Percentiles rank a stretch among this genome's conserved stretches.
Evolutionary conservation across 75 land plant genomes (phyloP).

Genomic region (Pinus albicaulis): DNA sequence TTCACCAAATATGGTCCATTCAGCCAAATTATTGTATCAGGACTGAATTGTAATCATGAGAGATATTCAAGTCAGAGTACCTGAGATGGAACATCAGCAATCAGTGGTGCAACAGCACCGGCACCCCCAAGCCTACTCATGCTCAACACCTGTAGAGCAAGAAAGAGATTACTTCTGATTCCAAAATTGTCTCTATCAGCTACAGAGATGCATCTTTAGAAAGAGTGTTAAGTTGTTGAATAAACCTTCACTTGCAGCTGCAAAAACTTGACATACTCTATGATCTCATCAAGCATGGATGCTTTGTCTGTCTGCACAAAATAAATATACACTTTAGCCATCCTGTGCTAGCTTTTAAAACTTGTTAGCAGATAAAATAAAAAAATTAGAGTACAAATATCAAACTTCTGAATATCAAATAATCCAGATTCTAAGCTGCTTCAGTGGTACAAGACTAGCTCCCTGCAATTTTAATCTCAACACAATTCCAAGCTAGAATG

Average conservation of each 20-base stretch:
- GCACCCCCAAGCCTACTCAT: conserved; percentile 65
- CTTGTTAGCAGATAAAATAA: neutral
- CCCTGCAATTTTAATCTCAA: neutral
- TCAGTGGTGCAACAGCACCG: conserved; percentile 43
- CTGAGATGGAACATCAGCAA: conserved; percentile 41
- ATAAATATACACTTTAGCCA: conserved; percentile 3
- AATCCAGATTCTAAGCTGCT: neutral
- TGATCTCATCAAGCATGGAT: conserved; percentile 93
- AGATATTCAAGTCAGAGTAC: conserved; percentile 12
- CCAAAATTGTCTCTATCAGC: neutral
- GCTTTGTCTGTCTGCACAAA: conserved; percentile 85
- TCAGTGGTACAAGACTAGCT: neutral
- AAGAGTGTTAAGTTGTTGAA: neutral
- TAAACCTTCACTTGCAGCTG: conserved; percentile 91
- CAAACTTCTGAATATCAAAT: neutral
- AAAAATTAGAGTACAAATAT: neutral
- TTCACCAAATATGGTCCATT: conserved; percentile 1
- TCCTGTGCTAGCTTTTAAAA: neutral
- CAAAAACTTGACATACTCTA: conserved; percentile 85
- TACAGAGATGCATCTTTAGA: conserved; percentile 4
- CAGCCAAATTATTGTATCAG: neutral
- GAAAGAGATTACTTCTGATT: neutral
- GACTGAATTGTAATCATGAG: neutral
- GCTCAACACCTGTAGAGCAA: conserved; percentile 42
- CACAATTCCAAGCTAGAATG: too few species aligned